Evolutionary conservation across 2,329 filamentous ascomycete genomes (phyloP).

Genomic region (Pseudogymnoascus sp.): DNA sequence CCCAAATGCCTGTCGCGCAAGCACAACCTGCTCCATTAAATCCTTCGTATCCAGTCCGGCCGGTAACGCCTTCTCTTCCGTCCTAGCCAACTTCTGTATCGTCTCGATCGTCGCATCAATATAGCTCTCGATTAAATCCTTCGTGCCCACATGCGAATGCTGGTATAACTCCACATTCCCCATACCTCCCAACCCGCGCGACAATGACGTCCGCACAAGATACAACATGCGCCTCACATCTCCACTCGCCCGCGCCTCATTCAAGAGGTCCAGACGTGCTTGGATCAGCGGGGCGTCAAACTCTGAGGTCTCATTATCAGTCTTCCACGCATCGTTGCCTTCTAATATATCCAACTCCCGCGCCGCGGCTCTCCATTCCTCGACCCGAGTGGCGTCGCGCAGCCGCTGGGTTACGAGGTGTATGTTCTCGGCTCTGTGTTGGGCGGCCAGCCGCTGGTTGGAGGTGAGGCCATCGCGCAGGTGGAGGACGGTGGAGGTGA

Average conservation of each 20-base stretch:
- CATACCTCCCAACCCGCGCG: slow-evolving; percentile 78
- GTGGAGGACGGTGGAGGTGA: slow-evolving; percentile 16
- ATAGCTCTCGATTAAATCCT: slow-evolving; percentile 77
- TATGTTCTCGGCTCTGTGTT: slow-evolving; percentile 47
- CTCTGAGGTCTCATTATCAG: slow-evolving; percentile 28
- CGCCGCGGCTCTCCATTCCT: slow-evolving; percentile 70
- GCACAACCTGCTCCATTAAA: slow-evolving; percentile 51
- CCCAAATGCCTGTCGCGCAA: slow-evolving; percentile 55
- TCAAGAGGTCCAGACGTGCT: slow-evolving; percentile 61
- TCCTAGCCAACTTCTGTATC: slow-evolving; percentile 56
- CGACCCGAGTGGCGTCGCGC: slow-evolving; percentile 57
- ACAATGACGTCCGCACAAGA: slow-evolving; percentile 70
- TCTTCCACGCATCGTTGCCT: slow-evolving; percentile 75
- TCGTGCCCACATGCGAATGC: slow-evolving; percentile 79
- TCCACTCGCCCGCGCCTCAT: slow-evolving; percentile 61
- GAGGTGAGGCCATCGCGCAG: slow-evolving; percentile 25
- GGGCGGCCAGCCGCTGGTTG: slow-evolving; percentile 40
- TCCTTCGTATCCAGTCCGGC: slow-evolving; percentile 45
- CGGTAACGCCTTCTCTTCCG: slow-evolving; percentile 30
- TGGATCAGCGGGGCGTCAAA: slow-evolving; percentile 62
- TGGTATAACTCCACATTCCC: slow-evolving; percentile 74
- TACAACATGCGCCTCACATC: slow-evolving; percentile 73
- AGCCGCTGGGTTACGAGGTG: slow-evolving; percentile 56
- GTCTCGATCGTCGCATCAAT: slow-evolving; percentile 71
- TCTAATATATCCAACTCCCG: slow-evolving; percentile 71